These are phyloP conservation scores for Amaranthus hypochondriacus DNA, from an alignment of 148 eudicot species.

Conservation along the genomic window DNA sequence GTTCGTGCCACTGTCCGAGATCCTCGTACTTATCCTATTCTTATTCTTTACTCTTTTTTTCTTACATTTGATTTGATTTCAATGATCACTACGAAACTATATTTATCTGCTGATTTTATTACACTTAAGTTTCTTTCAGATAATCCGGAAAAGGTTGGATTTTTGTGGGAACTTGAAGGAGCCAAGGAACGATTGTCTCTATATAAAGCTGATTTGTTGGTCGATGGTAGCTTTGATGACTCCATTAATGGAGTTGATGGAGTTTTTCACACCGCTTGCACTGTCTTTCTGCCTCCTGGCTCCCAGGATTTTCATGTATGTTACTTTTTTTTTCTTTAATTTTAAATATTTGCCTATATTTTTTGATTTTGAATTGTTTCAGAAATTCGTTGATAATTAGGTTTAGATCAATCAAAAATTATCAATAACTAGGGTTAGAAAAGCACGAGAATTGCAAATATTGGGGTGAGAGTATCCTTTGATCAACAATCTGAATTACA, in stretches of 20 bases:
- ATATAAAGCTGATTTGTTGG: constrained; percentile 55
- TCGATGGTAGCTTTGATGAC: constrained; percentile 61
- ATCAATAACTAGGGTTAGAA: no score
- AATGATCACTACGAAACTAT: no score
- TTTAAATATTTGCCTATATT: no score
- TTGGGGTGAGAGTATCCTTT: no score
- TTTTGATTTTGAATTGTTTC: no score
- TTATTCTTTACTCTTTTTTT: not conserved
- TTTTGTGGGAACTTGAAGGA: constrained; percentile 50
- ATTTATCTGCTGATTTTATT: not conserved
- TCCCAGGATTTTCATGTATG: constrained; percentile 24
- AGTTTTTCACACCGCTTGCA: constrained; percentile 72
- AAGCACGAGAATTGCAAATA: no score
- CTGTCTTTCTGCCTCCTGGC: constrained; percentile 28
- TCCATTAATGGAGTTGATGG: constrained; percentile 61
- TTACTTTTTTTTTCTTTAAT: not conserved
- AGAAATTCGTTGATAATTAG: no score
- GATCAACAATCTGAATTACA: no score
- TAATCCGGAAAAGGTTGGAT: constrained; percentile 57
- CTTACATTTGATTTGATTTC: not conserved
- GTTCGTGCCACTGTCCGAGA: constrained; percentile 22
- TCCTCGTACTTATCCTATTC: constrained; percentile 16
- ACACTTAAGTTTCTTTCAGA: constrained; percentile 21
- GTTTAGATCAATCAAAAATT: no score
- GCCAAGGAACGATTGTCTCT: constrained; percentile 63